Base-by-base conservation (phyloP, 495 filamentous ascomycete species). In the Penicillium odoratum region DNA sequence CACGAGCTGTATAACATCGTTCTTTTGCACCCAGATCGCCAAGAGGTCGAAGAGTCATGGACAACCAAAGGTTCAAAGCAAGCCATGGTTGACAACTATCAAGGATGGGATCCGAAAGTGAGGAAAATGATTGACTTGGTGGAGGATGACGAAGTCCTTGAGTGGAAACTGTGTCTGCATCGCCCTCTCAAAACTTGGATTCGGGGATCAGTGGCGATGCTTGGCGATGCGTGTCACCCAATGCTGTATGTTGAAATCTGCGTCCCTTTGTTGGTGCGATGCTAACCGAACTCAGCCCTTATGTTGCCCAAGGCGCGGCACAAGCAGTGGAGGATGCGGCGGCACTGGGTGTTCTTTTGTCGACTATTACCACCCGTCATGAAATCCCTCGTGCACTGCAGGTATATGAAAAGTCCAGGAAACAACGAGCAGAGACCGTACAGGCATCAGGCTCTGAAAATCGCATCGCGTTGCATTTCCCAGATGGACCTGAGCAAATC, bases 171-270 rank as follows among this genome's bases (percentile, higher is more conserved):
- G 11, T 85, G 83, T 69, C 79, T 87, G 48, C 75, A 84, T 34
- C 67, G 69, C 2, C 79, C 78, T 1, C 65, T 88, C n/a, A 72
- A 78, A 30, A 79, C 69, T 13, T 88, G 85, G 85, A 76, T 78
- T 9, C 73, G 74, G 13, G 81, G 76, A 2, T 78, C 74, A 36
- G 83, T 89, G 49, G 85, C 81, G 7, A 65, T 90, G 43, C 75
- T 90, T 21, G 87, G 87, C 25, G 87, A 89, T 64, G 82, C 87
- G 6, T 86, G 85, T 48, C 87, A 90, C 60, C 85, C 87, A 4
- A 88, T 85, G 64, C 78, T 89, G 53, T 76, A 56, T 55, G 73
- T 66, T 29, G 44, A 25, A 38, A 4, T 38, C 3, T 5, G 13
- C 21, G 4, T 13, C 5, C n/a, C 21, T 31, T 51, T 4, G 18